Evolutionary conservation across 305 asterid genomes (phyloP).

Genomic region (Ajuga reptans): DNA sequence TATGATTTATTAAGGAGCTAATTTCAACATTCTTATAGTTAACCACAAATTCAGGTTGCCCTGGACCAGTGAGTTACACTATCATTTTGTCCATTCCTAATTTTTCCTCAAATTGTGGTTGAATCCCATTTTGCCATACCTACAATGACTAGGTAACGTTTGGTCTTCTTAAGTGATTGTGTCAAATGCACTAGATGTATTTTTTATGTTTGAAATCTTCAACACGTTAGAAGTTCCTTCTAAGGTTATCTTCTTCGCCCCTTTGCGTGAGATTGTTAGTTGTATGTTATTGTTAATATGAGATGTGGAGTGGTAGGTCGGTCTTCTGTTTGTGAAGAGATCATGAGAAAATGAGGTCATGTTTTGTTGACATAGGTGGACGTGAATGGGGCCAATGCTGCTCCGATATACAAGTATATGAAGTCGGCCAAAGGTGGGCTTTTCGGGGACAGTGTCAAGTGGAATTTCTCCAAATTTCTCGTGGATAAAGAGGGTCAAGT

Average conservation of each 20-base stretch:
- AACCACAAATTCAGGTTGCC: not conserved
- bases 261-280: not conserved
- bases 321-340: not conserved
- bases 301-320: not conserved
- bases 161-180: not conserved
- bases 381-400: slow-evolving; percentile 67
- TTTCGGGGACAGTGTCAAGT: slow-evolving; percentile 64
- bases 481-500: slow-evolving; percentile 71
- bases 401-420: slow-evolving; percentile 71
- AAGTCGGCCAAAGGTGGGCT: slow-evolving; percentile 73
- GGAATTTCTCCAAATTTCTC: slow-evolving; percentile 77
- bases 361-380: slow-evolving; percentile 44
- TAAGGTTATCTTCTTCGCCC: too few relatives aligned
- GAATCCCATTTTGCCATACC: not conserved
- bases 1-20: slow-evolving; percentile 3
- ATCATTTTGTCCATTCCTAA: not conserved
- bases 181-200: not conserved
- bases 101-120: not conserved
- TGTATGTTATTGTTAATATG: not conserved
- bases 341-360: not conserved
- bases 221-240: too few relatives aligned
- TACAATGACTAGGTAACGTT: not conserved
- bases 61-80: not conserved
- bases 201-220: not conserved
- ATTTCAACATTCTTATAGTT: not conserved